phyloP scores from a whole-genome alignment of 176 grass and related monocot genomes.

The Rhynchospora pubera region DNA sequence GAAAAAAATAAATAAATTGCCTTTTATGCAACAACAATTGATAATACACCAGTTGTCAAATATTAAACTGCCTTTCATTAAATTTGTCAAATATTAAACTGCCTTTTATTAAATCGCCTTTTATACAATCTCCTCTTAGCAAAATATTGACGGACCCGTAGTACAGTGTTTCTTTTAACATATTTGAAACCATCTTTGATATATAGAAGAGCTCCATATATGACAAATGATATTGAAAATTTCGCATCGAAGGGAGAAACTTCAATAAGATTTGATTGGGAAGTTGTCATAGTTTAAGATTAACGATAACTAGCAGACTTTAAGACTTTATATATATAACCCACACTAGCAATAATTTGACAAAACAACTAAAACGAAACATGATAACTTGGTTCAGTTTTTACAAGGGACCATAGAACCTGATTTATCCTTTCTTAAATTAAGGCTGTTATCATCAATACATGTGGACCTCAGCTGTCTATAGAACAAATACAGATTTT shows the following conservation, averaged over 20 bases:
- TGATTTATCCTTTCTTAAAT: neutral
- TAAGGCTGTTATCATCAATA: neutral
- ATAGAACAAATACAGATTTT: neutral
- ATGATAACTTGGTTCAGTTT: neutral
- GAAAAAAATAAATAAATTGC: no score
- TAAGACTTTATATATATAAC: neutral
- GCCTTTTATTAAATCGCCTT: no score
- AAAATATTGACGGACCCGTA: slow-evolving; percentile 36
- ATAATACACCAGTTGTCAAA: no score
- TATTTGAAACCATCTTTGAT: slow-evolving; percentile 68
- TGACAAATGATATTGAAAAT: slow-evolving; percentile 50
- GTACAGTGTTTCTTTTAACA: slow-evolving; percentile 57
- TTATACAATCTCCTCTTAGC: no score
- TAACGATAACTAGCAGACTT: neutral
- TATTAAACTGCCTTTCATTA: no score
- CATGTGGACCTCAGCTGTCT: neutral
- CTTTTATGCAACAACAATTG: no score
- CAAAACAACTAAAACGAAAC: neutral
- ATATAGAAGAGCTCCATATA: slow-evolving; percentile 92
- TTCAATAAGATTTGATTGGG: neutral
- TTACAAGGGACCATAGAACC: neutral
- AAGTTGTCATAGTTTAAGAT: neutral
- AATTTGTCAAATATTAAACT: no score
- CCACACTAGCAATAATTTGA: neutral
- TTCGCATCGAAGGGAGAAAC: neutral